phyloP scores from a whole-genome alignment of 106 monocot genomes.

The Gastrodia elata region DNA sequence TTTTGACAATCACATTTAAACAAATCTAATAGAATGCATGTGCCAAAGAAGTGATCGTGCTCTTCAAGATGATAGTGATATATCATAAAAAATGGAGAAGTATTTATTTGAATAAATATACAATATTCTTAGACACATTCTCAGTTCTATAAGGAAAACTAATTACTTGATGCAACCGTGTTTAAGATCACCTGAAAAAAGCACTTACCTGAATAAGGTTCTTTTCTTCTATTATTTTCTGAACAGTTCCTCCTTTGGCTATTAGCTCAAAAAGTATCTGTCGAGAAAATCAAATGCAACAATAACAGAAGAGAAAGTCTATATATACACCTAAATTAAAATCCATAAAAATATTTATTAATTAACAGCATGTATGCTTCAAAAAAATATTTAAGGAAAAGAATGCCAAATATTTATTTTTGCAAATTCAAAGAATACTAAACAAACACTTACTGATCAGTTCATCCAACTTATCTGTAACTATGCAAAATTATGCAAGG shows the following conservation, averaged over 20 bases:
- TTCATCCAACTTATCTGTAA: neutral
- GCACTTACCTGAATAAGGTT: slow-evolving; percentile 72
- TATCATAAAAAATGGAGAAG: no score
- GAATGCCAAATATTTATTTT: no score
- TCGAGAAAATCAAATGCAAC: slow-evolving; percentile 2
- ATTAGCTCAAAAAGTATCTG: slow-evolving; percentile 79
- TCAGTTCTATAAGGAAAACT: neutral
- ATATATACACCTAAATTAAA: no score
- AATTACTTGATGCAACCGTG: neutral
- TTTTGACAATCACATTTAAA: no score
- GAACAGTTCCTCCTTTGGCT: slow-evolving; percentile 87
- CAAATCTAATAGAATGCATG: no score
- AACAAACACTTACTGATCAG: neutral
- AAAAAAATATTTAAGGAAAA: neutral
- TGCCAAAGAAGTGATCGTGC: no score
- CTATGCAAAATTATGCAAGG: neutral
- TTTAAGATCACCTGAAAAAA: neutral
- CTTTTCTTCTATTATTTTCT: slow-evolving; percentile 77
- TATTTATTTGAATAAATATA: no score
- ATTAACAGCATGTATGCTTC: neutral
- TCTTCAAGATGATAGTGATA: no score
- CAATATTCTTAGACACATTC: neutral
- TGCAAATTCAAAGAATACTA: no score
- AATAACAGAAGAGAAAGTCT: neutral
- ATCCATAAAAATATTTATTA: no score